phyloP scores from a whole-genome alignment of 176 grass and related monocot genomes.

The Coix lacrymajobi region DNA sequence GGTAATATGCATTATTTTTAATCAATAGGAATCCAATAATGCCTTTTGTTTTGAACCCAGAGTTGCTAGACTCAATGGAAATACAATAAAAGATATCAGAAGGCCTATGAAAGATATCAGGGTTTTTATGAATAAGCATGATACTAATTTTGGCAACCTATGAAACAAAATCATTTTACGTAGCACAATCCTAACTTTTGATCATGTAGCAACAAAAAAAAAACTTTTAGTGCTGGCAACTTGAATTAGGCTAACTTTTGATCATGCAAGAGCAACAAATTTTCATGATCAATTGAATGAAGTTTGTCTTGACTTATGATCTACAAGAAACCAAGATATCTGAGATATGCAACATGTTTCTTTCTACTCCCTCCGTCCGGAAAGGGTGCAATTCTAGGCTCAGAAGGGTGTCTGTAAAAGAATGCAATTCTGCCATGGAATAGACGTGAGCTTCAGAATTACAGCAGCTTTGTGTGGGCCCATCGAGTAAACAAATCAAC shows the following conservation, averaged over 20 bases:
- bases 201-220: background rate
- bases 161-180: background rate
- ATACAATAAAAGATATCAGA: background rate
- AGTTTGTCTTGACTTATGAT: background rate
- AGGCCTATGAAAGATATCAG: too few species aligned
- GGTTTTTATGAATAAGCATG: background rate
- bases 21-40: background rate
- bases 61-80: background rate
- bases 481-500: too few species aligned
- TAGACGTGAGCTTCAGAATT: too few species aligned
- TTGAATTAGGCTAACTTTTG: background rate
- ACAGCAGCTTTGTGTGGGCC: too few species aligned
- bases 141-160: background rate
- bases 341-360: background rate
- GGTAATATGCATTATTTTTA: conserved; percentile 5
- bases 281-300: background rate
- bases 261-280: background rate
- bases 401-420: too few species aligned
- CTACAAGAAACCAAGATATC: background rate
- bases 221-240: background rate
- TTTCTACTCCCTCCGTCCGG: background rate
- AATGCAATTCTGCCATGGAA: too few species aligned
- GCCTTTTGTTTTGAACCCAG: background rate
- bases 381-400: too few species aligned
- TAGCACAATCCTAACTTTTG: background rate